Base-by-base conservation (phyloP, 129 eudicot genomes). In the carrot (Daucus carota) region DNA sequence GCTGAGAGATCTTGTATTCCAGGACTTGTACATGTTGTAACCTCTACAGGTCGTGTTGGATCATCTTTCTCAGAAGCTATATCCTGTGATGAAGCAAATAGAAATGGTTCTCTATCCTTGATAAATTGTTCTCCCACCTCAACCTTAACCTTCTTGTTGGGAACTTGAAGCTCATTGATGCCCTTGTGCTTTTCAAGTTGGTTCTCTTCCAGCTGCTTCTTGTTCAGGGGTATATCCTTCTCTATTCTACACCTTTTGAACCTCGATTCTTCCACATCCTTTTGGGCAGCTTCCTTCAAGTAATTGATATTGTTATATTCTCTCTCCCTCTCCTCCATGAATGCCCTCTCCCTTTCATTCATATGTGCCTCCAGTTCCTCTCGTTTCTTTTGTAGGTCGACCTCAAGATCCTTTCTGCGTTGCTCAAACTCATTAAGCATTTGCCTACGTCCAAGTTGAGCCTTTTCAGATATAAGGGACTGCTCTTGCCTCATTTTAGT, bases 111-210 rank as follows among this genome's bases (percentile, higher is more conserved):
- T 79, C 92, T 84, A 76, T 29, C 77, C 78, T 63, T 60, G 82
- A 54, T 83, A 77, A 94, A 94, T 3, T 60, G 78, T 16, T 60
- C 77, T 79, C 93, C 83, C 77, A 91, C 93, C 60, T 81, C n/a
- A n/a, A n/a, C 79, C 76, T 87, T 91, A 31, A 88, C 81, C 84
- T 83, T 91, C 79, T 87, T 80, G 84, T 89, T 91, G 78, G 89
- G 92, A 50, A 45, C 81, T 44, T 77, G 90, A 20, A 94, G 92
- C 70, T 77, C 89, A 40, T 82, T 73, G 36, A 94, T 91, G 86
- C 91, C 98, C 50, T 84, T 85, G 31, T 54, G 89, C 89, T 91
- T 81, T 38, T 91, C 98, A 45, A 86, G 71, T 80, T 90, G 92
- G 50, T 82, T 76, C 75, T 80, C 88, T 81, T 86, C 88, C 65